Base-by-base conservation (phyloP, 2,329 filamentous ascomycete species). In the Kalaharituber pfeilii region DNA sequence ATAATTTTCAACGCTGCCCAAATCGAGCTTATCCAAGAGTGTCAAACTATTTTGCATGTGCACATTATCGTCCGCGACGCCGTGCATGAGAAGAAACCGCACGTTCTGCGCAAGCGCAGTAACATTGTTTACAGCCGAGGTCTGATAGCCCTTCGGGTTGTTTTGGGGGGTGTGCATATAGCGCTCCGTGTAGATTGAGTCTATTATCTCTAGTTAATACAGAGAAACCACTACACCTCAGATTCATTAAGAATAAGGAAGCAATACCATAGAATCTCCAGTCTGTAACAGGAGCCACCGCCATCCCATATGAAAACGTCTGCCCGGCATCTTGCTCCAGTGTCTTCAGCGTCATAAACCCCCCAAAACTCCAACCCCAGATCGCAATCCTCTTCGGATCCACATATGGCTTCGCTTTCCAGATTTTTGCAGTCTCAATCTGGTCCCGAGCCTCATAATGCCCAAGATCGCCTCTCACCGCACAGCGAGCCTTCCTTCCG, bases 311-410 rank as follows among this genome's bases (percentile, higher is more conserved):
- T 60, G 81, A 81, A 72, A 95, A 98, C 0, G 88, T 96, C 65
- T 79, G 68, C 4, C 93, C 91, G 7, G 79, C 89, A 66, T 98
- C 91, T 58, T 79, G 77, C 72, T 98, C 91, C 11, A 98, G 79
- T 1, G 86, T 91, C 72, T 98, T 98, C 64, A 98, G 76, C 5
- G 91, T 86, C 73, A 85, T 84, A 73, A 94, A 98, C 9, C 91
- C 91, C 55, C 91, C 91, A 65, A 91, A 98, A 59, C 86, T 94
- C 91, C 91, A 98, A 49, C 91, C 91, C 91, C 91, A 98, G 65
- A 98, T 94, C 20, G 87, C 88, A 62, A 98, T 78, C 53, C 84
- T 79, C 5, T 79, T 74, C 25, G 77, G 73, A 66, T 98, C 93
- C 13, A 95, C 81, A 67, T 98, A 96, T 13, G 76, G 69, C 66